Evolutionary conservation across 768 basidiomycete genomes (phyloP).

Genomic region (Holtermanniella nyarrowii): DNA sequence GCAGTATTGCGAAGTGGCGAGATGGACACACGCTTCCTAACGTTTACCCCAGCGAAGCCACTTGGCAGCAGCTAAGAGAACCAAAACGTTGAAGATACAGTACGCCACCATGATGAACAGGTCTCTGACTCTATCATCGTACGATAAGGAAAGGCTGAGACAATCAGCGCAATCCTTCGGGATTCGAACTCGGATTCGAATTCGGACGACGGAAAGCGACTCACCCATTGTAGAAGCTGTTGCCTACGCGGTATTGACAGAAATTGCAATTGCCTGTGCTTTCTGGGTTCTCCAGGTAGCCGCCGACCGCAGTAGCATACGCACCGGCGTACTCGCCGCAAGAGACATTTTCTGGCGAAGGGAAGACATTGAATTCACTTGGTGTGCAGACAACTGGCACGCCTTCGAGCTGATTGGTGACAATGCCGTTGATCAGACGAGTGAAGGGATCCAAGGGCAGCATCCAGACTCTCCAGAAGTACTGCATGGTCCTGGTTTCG

Average conservation of each 20-base stretch:
- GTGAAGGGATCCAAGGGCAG: conserved; percentile 25
- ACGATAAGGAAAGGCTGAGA: neutral
- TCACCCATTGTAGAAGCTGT: conserved; percentile 14
- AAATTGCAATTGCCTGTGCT: conserved; percentile 59
- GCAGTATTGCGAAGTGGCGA: no score
- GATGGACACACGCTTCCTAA: no score
- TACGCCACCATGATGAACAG: conserved; percentile 20
- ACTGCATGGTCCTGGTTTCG: conserved; percentile 43
- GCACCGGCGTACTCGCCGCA: conserved; percentile 62
- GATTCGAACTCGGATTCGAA: conserved; percentile 19
- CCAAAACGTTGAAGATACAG: conserved; percentile 54
- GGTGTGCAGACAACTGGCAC: conserved; percentile 48
- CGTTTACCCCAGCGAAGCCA: conserved; percentile 64
- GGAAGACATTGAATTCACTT: conserved; percentile 21
- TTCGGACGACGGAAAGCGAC: neutral
- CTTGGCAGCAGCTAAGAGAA: conserved; percentile 53
- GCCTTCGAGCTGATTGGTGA: conserved; percentile 67
- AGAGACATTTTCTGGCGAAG: conserved; percentile 63
- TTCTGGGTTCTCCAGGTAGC: conserved; percentile 64
- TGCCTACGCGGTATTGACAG: conserved; percentile 45
- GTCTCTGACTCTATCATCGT: no score
- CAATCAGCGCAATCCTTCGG: conserved; percentile 18
- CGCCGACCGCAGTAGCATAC: conserved; percentile 57
- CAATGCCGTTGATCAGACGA: conserved; percentile 44
- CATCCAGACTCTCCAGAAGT: conserved; percentile 69